These are phyloP conservation scores for Fusarium albidum DNA, from an alignment of 2,329 filamentous ascomycete species.

Conservation along the genomic window DNA sequence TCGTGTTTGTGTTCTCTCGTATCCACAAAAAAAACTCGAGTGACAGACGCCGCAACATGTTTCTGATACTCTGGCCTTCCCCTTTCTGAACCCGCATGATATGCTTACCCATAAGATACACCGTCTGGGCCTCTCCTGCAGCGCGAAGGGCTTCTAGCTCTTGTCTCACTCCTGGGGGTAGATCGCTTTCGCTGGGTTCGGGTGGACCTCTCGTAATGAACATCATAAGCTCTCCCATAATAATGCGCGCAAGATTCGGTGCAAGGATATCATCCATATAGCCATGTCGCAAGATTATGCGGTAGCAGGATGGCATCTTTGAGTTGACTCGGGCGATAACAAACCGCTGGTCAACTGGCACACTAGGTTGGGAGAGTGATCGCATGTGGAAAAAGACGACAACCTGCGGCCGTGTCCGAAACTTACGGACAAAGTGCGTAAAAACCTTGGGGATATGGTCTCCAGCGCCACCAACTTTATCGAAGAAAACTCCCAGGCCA, in stretches of 20 bases:
- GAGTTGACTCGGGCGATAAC: constrained; percentile 50
- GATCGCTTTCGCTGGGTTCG: constrained; percentile 33
- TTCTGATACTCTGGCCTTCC: constrained; percentile 40
- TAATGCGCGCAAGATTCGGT: constrained; percentile 63
- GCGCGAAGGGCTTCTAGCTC: constrained; percentile 55
- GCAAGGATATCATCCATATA: constrained; percentile 77
- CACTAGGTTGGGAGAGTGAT: constrained; percentile 65
- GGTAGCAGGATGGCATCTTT: constrained; percentile 70
- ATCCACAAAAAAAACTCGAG: constrained; percentile 69
- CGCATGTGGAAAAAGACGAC: constrained; percentile 78
- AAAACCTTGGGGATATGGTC: constrained; percentile 54
- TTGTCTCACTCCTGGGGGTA: constrained; percentile 38
- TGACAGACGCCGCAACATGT: constrained; percentile 53
- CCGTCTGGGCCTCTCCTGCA: constrained; percentile 57
- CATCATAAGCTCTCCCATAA: constrained; percentile 68
- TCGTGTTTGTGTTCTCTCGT: constrained; percentile 70
- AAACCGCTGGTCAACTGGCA: constrained; percentile 58
- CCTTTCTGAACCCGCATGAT: constrained; percentile 59
- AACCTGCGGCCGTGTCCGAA: constrained; percentile 71
- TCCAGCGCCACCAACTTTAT: constrained; percentile 76
- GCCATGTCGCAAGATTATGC: constrained; percentile 74
- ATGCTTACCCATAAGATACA: constrained; percentile 70
- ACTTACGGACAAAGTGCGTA: constrained; percentile 76
- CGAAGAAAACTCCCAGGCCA: constrained; percentile 78
- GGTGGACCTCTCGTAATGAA: constrained; percentile 52